Evolutionary conservation across 306 rosid species (phyloP).

Genomic region (Dalbergia cochinchinensis): DNA sequence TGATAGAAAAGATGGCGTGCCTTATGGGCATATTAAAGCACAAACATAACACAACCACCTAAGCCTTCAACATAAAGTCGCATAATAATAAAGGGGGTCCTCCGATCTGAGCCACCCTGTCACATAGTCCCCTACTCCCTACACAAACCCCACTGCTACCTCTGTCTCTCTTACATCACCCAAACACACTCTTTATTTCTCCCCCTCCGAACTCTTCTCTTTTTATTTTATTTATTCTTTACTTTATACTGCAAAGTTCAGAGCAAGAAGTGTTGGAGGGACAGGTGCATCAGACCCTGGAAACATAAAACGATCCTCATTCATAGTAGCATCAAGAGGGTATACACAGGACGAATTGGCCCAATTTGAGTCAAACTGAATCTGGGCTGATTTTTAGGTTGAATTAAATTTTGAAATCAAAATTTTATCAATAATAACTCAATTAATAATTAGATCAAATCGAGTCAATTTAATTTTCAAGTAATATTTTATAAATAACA

Average conservation of each 20-base stretch:
- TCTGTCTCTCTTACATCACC: constrained; percentile 6
- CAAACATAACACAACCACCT: neutral
- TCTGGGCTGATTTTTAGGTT: no score
- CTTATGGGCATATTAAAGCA: constrained; percentile 50
- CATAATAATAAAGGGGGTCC: constrained; percentile 14
- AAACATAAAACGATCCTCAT: no score
- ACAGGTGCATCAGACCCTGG: neutral
- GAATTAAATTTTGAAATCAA: no score
- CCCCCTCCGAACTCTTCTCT: neutral
- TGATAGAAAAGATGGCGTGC: constrained; percentile 63
- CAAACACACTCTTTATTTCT: constrained; percentile 13
- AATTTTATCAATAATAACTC: no score
- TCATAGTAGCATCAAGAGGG: no score
- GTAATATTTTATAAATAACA: no score
- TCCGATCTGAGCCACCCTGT: constrained; percentile 60
- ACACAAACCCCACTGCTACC: constrained; percentile 29
- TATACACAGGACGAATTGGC: no score
- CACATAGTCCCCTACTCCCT: constrained; percentile 69
- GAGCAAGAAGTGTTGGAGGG: constrained; percentile 10
- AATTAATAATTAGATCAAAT: no score
- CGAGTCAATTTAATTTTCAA: no score
- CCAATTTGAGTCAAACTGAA: no score
- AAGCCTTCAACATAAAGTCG: neutral
- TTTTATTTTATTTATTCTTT: neutral
- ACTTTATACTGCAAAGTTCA: constrained; percentile 40